Evolutionary conservation across 208 protist species (phyloP).

Genomic region (Wallacemonas sp.): DNA sequence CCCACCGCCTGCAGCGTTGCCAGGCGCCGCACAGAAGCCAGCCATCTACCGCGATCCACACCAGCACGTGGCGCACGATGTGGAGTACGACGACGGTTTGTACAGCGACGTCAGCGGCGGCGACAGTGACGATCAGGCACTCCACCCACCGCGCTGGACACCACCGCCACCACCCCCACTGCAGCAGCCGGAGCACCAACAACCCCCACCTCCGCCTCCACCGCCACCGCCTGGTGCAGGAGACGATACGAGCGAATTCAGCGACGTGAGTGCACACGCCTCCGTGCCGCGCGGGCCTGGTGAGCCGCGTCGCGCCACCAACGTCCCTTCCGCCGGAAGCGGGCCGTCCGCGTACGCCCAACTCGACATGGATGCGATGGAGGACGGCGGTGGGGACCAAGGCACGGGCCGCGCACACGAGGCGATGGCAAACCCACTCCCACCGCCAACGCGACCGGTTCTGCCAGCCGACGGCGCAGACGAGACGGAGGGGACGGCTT

Average conservation of each 20-base stretch:
- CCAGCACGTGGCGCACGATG: not conserved
- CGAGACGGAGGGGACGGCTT: not conserved
- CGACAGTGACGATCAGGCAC: not conserved
- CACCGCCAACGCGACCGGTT: not conserved
- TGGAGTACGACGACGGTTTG: not conserved
- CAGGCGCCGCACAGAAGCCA: not conserved
- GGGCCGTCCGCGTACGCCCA: too few relatives aligned
- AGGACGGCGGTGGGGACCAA: too few relatives aligned
- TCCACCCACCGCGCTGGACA: conserved; percentile 4
- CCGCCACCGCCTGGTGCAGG: not conserved
- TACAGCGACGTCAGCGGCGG: conserved; percentile 8
- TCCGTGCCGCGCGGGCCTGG: not conserved
- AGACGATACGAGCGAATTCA: not conserved
- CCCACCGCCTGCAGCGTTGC: not conserved
- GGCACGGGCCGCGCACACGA: too few relatives aligned
- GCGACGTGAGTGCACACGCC: conserved; percentile 3
- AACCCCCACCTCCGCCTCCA: not conserved
- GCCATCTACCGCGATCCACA: not conserved
- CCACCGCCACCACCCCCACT: not conserved
- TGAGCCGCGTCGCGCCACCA: too few relatives aligned
- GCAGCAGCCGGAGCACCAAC: not conserved
- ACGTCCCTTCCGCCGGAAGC: too few relatives aligned
- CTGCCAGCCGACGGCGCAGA: not conserved
- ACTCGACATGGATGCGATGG: too few relatives aligned
- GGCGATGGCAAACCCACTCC: too few relatives aligned